Evolutionary conservation across 2,329 filamentous ascomycete genomes (phyloP).

Genomic region (Bretziella fagacearum): DNA sequence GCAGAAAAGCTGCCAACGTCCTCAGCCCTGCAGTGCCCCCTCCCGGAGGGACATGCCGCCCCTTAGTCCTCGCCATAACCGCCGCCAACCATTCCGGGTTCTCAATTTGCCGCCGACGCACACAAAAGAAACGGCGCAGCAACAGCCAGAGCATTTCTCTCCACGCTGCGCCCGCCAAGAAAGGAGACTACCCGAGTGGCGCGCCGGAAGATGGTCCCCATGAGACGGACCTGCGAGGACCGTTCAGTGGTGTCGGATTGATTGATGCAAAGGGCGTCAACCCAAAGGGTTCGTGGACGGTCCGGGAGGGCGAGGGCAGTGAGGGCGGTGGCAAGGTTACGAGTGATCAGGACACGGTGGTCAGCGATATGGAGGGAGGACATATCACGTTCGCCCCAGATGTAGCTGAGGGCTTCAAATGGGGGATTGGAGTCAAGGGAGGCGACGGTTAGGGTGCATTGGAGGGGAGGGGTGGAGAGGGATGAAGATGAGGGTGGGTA

Average conservation of each 20-base stretch:
- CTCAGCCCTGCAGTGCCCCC: neutral
- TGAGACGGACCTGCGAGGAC: conserved; percentile 16
- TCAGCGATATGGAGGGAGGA: neutral
- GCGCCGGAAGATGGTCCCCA: conserved; percentile 17
- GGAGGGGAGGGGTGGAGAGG: neutral
- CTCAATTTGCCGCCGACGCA: conserved; percentile 3
- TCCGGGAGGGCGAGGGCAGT: conserved; percentile 11
- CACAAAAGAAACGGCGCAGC: conserved; percentile 4
- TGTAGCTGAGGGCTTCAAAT: conserved; percentile 17
- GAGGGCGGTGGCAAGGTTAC: conserved; percentile 15
- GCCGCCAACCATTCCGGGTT: neutral
- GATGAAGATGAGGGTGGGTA: neutral
- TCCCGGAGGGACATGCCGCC: neutral
- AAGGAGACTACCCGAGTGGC: conserved; percentile 16
- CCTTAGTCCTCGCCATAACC: neutral
- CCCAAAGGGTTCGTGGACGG: conserved; percentile 15
- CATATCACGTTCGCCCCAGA: conserved; percentile 15
- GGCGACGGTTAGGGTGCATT: neutral
- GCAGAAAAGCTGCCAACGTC: neutral
- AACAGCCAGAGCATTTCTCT: conserved; percentile 6
- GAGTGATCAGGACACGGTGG: conserved; percentile 11
- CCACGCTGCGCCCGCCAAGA: conserved; percentile 13
- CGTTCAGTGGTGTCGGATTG: conserved; percentile 16
- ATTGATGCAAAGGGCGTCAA: conserved; percentile 16
- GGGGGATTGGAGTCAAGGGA: neutral